Conservation (phyloP, 108 stramenopile species). For the Cyclotella choctawhatcheeana region DNA sequence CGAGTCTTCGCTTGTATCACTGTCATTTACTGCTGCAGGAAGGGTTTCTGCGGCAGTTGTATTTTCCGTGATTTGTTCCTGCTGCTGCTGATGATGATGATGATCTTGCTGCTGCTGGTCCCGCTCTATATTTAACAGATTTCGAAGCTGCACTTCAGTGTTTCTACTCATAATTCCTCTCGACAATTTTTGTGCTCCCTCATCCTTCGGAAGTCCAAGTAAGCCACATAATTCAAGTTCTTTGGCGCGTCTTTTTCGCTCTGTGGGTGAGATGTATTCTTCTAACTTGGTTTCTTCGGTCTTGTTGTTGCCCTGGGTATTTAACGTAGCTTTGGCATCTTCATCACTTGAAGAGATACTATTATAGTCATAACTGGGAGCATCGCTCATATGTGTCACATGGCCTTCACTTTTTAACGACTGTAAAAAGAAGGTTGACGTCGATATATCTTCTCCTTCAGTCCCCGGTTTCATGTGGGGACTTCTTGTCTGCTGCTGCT, state of each 20-base stretch:
- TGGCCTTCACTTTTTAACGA: conserved; percentile 8
- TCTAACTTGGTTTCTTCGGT: neutral
- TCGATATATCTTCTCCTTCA: neutral
- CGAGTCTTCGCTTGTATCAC: neutral
- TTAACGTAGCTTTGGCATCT: neutral
- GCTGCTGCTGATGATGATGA: neutral
- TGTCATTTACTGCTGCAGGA: neutral
- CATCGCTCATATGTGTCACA: conserved; percentile 23
- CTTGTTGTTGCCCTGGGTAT: no score
- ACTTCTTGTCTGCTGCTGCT: neutral
- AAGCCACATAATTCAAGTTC: conserved; percentile 10
- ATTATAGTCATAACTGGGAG: conserved; percentile 22
- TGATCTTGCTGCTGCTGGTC: neutral
- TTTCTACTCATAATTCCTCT: conserved; percentile 25
- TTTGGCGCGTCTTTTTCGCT: neutral
- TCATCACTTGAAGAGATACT: neutral
- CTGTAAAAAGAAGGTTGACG: neutral
- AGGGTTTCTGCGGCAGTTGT: neutral
- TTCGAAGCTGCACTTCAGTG: conserved; percentile 9
- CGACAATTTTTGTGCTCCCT: conserved; percentile 2
- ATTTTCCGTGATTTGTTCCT: neutral
- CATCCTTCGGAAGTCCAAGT: conserved; percentile 17
- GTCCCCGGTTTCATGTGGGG: neutral
- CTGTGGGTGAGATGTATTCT: conserved; percentile 11
- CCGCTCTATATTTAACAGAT: neutral